Evolutionary conservation across 2,329 filamentous ascomycete genomes (phyloP).

Genomic region (Arthrinium puccinioides): DNA sequence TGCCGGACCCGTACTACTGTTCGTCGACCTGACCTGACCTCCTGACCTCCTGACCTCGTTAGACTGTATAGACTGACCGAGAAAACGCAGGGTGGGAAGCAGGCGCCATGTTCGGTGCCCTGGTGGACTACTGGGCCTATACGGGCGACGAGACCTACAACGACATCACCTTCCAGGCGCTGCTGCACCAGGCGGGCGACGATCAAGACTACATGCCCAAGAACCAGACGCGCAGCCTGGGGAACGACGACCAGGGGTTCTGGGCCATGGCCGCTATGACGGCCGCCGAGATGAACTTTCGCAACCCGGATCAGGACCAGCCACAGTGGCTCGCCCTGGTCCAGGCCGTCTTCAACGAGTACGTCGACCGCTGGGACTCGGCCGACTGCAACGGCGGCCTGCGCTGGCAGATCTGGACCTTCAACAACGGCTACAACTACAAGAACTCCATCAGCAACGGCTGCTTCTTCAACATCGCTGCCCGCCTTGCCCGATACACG

Average conservation of each 20-base stretch:
- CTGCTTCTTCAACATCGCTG: constrained; percentile 61
- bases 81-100: constrained; percentile 61
- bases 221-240: constrained; percentile 55
- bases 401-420: constrained; percentile 79
- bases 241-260: constrained; percentile 75
- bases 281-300: constrained; percentile 70
- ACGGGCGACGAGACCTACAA: constrained; percentile 63
- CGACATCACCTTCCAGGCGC: constrained; percentile 46
- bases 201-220: constrained; percentile 57
- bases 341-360: constrained; percentile 75
- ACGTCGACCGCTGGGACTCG: constrained; percentile 63
- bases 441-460: constrained; percentile 65
- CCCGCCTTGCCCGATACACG: constrained; percentile 71
- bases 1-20: constrained; percentile 60
- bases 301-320: constrained; percentile 53
- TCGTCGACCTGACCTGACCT: constrained; percentile 22
- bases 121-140: constrained; percentile 66
- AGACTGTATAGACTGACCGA: constrained; percentile 8
- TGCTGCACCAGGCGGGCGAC: constrained; percentile 54
- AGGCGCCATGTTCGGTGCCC: constrained; percentile 61
- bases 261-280: constrained; percentile 80
- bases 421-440: constrained; percentile 65
- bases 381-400: constrained; percentile 64
- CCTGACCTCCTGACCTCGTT: neutral
- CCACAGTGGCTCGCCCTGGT: constrained; percentile 73